Conservation (phyloP, 1,139 yeast genomes). For the Blastobotrys indianensis region DNA sequence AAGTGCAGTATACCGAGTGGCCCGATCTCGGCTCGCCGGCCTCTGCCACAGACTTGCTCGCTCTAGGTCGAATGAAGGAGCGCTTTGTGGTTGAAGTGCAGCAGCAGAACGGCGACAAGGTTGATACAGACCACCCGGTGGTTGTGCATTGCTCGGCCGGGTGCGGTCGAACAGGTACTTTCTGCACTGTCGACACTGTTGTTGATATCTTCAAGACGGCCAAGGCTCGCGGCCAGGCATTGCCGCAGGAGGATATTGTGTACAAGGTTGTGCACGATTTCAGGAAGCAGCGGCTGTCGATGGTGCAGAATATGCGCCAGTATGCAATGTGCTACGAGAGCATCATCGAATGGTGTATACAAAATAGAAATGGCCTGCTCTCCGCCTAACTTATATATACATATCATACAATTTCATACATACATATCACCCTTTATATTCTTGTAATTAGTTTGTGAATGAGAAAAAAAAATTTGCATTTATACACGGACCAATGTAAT, state of each 20-base stretch:
- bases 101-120: not conserved
- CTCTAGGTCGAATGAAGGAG: conserved; percentile 46
- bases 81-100: conserved; percentile 15
- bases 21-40: conserved; percentile 74
- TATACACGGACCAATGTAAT: not conserved
- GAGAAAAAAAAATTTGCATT: not conserved
- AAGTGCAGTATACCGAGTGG: conserved; percentile 71
- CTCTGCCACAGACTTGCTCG: conserved; percentile 46
- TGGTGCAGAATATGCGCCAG: conserved; percentile 79
- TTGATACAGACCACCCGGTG: conserved; percentile 16
- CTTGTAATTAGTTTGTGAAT: not conserved
- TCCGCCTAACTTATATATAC: not conserved
- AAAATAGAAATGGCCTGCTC: not conserved
- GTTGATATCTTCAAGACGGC: conserved; percentile 37
- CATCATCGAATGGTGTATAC: conserved; percentile 30
- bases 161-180: conserved; percentile 87
- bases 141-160: conserved; percentile 88
- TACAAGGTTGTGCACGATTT: conserved; percentile 52
- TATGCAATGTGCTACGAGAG: conserved; percentile 67
- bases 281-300: conserved; percentile 66
- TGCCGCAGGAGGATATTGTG: conserved; percentile 44
- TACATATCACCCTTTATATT: conserved; percentile 2
- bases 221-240: conserved; percentile 4
- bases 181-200: conserved; percentile 67
- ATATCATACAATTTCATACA: not conserved